Base-by-base conservation (phyloP, 345 rosid species). In the Kandelia obovata region DNA sequence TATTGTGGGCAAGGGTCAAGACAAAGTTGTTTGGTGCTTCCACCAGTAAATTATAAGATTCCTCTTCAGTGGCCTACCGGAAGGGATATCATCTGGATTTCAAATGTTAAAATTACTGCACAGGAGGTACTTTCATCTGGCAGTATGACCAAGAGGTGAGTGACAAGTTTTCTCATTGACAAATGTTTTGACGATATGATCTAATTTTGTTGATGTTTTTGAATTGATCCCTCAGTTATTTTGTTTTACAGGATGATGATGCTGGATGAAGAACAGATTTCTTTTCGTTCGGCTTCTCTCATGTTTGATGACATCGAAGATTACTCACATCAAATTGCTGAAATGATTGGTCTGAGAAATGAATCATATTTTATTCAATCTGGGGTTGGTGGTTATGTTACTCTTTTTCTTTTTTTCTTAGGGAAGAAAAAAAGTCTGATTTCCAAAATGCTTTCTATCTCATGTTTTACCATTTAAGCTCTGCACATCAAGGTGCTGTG, bases 11-110 rank as follows among this genome's bases (percentile, higher is more conserved):
- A 74, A 60, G 82, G 80, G 31, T 77, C 80, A 2, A 84, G 77
- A 77, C 83, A 78, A 61, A 87, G 80, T 68, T 96, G 99, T 80
- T 76, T 90, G 58, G 87, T 79, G 6, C 84, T 88, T 68, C 91
- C 99, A 27, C 98, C 98, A 0, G 69, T 70, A 34, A 85, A 86
- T 11, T 96, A 96, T 77, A 84, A 78, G 76, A 79, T 96, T 66
- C 99, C 99, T 74, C 92, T 92, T 79, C 85, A 91, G 77, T 96
- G 98, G 99, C 98, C 98, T 13, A 89, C 92, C 4, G 99, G 99
- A 68, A 89, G 85, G 76, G 99, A 96, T 79, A 74, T 96, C 47
- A 92, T 90, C 31, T 96, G 98, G 99, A 82, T 78, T 75, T 66
- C 86, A 15, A 96, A 96, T 80, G 99, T 89, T 62, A 88, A 86